A percentile compares a stretch with the other conserved stretches of the same genome.
These are phyloP conservation scores for Rosa multiflora DNA, from an alignment of 306 rosid genomes.

Conservation along the genomic window DNA sequence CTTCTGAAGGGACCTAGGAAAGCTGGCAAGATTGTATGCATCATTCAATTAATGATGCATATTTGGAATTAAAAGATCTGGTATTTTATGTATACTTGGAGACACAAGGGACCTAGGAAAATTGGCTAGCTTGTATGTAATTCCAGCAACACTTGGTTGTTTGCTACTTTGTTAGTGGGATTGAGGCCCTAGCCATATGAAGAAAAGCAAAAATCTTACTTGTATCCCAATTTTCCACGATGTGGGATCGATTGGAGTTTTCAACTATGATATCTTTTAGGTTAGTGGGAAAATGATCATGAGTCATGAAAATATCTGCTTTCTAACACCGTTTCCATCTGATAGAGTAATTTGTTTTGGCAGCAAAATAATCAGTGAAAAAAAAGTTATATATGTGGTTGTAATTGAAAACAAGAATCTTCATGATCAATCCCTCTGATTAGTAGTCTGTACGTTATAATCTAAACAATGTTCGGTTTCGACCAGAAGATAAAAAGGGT, in stretches of 20 bases:
- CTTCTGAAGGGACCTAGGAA: too few species aligned
- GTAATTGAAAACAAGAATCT: not conserved
- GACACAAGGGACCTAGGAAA: not conserved
- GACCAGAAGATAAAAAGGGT: too few species aligned
- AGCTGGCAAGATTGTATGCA: too few species aligned
- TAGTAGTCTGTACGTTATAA: too few species aligned
- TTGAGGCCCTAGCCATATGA: not conserved
- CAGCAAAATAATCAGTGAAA: not conserved
- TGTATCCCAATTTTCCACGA: not conserved
- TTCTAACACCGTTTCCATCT: not conserved
- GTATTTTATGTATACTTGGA: not conserved
- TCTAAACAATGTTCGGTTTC: too few species aligned
- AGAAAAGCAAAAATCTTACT: not conserved
- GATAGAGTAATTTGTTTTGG: not conserved
- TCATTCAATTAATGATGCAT: not conserved
- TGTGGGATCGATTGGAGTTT: not conserved
- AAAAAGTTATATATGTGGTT: not conserved
- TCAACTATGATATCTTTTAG: not conserved
- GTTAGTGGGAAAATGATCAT: not conserved
- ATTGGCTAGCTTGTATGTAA: not conserved
- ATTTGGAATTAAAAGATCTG: not conserved
- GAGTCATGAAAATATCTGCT: not conserved
- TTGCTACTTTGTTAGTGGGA: not conserved
- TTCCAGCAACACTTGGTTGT: not conserved
- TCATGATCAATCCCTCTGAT: too few species aligned